Evolutionary conservation across 1,139 yeast genomes (phyloP).

Genomic region (Kazachstania sp.): DNA sequence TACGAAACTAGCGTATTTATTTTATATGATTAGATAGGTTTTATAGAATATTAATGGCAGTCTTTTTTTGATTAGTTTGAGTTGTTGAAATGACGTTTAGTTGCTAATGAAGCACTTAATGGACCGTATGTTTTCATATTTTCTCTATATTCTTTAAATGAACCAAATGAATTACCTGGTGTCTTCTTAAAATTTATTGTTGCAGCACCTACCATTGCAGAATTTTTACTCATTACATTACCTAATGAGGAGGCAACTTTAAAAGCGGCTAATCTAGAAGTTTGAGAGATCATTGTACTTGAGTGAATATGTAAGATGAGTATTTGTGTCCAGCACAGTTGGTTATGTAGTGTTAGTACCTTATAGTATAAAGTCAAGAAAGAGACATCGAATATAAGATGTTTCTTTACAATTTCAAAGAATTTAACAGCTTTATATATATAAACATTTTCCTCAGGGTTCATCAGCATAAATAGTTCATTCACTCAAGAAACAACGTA

Average conservation of each 20-base stretch:
- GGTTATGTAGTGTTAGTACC: background rate
- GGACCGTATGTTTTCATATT: constrained; percentile 27
- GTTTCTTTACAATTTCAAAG: too few species aligned
- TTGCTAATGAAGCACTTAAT: constrained; percentile 14
- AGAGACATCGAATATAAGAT: too few species aligned
- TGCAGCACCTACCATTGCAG: constrained; percentile 7
- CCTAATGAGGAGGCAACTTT: constrained; percentile 12
- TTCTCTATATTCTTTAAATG: constrained; percentile 25
- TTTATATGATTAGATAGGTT: too few species aligned
- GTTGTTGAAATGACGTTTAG: constrained; percentile 1
- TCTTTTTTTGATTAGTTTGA: background rate
- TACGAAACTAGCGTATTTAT: too few species aligned
- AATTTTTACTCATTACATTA: constrained; percentile 5
- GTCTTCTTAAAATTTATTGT: constrained; percentile 13
- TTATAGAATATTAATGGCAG: too few species aligned
- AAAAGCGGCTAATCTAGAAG: constrained; percentile 9
- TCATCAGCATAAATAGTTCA: too few species aligned
- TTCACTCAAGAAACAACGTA: too few species aligned
- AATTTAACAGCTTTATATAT: too few species aligned
- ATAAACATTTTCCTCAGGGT: too few species aligned
- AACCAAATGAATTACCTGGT: constrained; percentile 21
- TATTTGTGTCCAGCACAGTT: background rate
- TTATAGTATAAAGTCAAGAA: too few species aligned
- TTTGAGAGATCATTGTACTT: constrained; percentile 12
- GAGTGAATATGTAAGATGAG: background rate